Percentiles rank a stretch among this genome's conserved stretches.
phyloP scores from a whole-genome alignment of 139 green algal species.

The Mesotaenium endlicherianum region DNA sequence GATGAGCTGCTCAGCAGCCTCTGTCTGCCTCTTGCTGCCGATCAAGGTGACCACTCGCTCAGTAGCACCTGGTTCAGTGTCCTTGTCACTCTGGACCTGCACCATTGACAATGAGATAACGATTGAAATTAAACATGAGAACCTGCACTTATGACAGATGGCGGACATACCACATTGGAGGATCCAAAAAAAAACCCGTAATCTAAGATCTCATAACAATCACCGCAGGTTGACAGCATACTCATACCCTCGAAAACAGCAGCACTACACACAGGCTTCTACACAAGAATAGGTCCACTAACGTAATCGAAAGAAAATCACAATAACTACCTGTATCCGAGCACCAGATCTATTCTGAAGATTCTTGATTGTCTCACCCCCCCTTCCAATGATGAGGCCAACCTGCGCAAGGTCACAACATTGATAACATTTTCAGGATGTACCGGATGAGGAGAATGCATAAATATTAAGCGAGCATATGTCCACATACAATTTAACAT shows the following conservation, averaged over 20 bases:
- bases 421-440: neutral
- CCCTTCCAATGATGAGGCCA: constrained; percentile 89
- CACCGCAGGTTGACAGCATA: neutral
- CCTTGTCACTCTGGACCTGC: constrained; percentile 49
- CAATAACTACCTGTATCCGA: constrained; percentile 72
- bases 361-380: constrained; percentile 93
- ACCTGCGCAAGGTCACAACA: constrained; percentile 58
- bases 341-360: constrained; percentile 85
- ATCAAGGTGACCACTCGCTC: constrained; percentile 46
- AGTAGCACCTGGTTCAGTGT: constrained; percentile 38
- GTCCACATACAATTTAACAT: too few relatives aligned
- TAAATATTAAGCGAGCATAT: too few relatives aligned
- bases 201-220: neutral
- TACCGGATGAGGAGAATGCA: too few relatives aligned
- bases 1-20: constrained; percentile 41
- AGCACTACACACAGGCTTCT: neutral
- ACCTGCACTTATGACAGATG: neutral
- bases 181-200: too few relatives aligned
- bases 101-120: neutral
- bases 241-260: neutral
- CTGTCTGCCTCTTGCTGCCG: constrained; percentile 40
- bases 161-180: too few relatives aligned
- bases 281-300: neutral
- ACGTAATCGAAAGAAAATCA: neutral
- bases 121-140: neutral